Percentiles rank a stretch among this genome's conserved stretches.
These are phyloP conservation scores for Hymenoscyphus fraxineus DNA, from an alignment of 2,329 filamentous ascomycete genomes.

Conservation along the genomic window DNA sequence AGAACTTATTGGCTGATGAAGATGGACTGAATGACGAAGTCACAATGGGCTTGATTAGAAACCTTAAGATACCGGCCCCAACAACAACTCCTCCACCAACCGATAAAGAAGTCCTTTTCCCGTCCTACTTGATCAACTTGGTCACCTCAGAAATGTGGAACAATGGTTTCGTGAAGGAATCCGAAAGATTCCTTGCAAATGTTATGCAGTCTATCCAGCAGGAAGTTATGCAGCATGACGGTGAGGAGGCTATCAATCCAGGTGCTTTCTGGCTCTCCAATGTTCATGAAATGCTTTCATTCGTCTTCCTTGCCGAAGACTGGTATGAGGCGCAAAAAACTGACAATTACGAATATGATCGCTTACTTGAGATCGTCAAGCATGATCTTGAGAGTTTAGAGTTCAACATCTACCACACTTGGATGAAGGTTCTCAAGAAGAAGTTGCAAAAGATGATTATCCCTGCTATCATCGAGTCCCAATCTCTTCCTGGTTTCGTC, in stretches of 20 bases:
- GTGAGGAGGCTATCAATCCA: constrained; percentile 93
- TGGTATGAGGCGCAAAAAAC: constrained; percentile 99
- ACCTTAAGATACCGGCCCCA: constrained; percentile 91
- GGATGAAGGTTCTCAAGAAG: constrained; percentile 99
- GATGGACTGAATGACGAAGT: constrained; percentile 96
- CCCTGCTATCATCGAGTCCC: constrained; percentile 96
- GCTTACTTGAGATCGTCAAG: constrained; percentile 96
- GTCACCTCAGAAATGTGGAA: constrained; percentile 99
- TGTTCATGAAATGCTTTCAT: constrained; percentile 99
- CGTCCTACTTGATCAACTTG: constrained; percentile 96
- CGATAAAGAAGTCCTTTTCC: constrained; percentile 98
- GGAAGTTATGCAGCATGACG: constrained; percentile 98
- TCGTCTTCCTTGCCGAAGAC: constrained; percentile 97
- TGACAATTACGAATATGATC: constrained; percentile 98
- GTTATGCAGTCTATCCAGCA: constrained; percentile 99
- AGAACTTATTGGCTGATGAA: constrained; percentile 89
- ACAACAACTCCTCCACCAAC: constrained; percentile 84
- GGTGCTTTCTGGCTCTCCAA: constrained; percentile 99
- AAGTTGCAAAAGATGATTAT: constrained; percentile 99
- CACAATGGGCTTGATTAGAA: constrained; percentile 90
- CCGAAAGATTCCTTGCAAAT: constrained; percentile 95
- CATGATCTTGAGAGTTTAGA: constrained; percentile 96
- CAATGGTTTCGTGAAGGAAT: constrained; percentile 99
- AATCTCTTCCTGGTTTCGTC: constrained; percentile 95
- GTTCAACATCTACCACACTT: constrained; percentile 99